Evolutionary conservation across 768 basidiomycete species (phyloP).

Genomic region (Galerina sulciceps): DNA sequence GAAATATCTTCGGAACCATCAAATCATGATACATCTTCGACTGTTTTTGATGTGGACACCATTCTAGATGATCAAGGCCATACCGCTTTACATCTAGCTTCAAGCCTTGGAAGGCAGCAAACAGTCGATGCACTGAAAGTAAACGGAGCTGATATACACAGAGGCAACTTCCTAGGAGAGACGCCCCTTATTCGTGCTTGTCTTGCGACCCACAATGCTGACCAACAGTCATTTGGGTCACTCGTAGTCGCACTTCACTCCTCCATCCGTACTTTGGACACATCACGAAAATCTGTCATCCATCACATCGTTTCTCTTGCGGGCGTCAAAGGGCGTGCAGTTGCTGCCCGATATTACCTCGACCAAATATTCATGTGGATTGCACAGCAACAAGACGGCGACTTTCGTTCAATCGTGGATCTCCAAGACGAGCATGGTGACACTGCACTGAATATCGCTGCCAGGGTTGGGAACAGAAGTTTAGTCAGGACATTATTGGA

Average conservation of each 20-base stretch:
- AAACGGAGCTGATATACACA: constrained; percentile 83
- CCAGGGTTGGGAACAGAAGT: constrained; percentile 88
- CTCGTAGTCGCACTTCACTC: constrained; percentile 68
- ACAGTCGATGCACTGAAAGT: constrained; percentile 73
- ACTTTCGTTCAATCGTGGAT: constrained; percentile 83
- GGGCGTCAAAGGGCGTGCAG: constrained; percentile 86
- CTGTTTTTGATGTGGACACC: constrained; percentile 70
- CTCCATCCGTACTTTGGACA: constrained; percentile 89
- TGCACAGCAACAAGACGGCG: constrained; percentile 74
- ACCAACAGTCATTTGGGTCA: constrained; percentile 71
- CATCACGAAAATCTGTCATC: constrained; percentile 80
- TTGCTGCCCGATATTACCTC: constrained; percentile 88
- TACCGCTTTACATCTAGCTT: constrained; percentile 91
- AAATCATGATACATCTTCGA: constrained; percentile 32
- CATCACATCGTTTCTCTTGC: constrained; percentile 93
- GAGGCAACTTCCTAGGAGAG: constrained; percentile 93
- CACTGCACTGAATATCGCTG: constrained; percentile 94
- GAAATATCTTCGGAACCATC: constrained; percentile 56
- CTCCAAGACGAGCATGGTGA: constrained; percentile 95
- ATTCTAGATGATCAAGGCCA: constrained; percentile 95
- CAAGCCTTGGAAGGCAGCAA: constrained; percentile 76
- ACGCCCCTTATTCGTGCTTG: constrained; percentile 93
- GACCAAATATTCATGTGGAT: constrained; percentile 89
- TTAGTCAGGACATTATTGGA: constrained; percentile 87
- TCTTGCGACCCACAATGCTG: constrained; percentile 85